These are phyloP conservation scores for Mycothermus thermophilus DNA, from an alignment of 495 filamentous ascomycete species.

Conservation along the genomic window DNA sequence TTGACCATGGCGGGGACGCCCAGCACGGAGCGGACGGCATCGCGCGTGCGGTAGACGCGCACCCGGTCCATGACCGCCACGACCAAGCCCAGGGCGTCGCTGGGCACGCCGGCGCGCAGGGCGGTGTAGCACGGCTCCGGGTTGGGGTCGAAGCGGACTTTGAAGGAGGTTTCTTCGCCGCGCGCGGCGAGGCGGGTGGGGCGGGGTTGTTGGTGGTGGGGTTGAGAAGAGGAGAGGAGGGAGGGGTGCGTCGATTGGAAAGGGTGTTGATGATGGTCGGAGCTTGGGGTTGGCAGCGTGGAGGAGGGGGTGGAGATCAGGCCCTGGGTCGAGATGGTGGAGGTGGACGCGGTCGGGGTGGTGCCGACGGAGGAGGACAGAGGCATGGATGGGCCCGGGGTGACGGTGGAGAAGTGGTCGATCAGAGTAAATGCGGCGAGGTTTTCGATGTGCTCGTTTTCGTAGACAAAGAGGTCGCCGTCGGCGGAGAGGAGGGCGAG, in stretches of 20 bases:
- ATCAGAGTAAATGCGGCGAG: constrained; percentile 60
- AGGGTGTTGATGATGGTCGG: no score
- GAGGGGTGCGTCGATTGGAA: no score
- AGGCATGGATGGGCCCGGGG: constrained; percentile 19
- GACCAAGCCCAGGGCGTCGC: constrained; percentile 59
- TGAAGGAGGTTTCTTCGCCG: constrained; percentile 76
- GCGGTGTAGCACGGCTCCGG: constrained; percentile 63
- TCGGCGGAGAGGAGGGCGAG: constrained; percentile 72
- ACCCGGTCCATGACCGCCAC: constrained; percentile 73
- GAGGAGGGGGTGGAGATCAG: no score
- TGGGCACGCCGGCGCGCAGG: constrained; percentile 58
- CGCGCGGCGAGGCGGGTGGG: constrained; percentile 29
- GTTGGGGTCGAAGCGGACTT: constrained; percentile 73
- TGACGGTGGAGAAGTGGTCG: constrained; percentile 50
- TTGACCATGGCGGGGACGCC: constrained; percentile 37
- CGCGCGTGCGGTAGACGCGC: constrained; percentile 61
- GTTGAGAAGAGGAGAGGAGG: no score
- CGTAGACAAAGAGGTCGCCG: constrained; percentile 64
- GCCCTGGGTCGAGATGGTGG: no score
- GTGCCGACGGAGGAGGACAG: not conserved
- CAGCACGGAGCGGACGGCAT: constrained; percentile 39
- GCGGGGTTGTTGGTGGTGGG: not conserved
- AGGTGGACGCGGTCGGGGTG: not conserved
- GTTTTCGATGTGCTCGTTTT: constrained; percentile 76
- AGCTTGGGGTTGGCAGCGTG: no score